These are phyloP conservation scores for Cladosporium austrohemisphaericum DNA, from an alignment of 2,329 filamentous ascomycete genomes.

Conservation along the genomic window DNA sequence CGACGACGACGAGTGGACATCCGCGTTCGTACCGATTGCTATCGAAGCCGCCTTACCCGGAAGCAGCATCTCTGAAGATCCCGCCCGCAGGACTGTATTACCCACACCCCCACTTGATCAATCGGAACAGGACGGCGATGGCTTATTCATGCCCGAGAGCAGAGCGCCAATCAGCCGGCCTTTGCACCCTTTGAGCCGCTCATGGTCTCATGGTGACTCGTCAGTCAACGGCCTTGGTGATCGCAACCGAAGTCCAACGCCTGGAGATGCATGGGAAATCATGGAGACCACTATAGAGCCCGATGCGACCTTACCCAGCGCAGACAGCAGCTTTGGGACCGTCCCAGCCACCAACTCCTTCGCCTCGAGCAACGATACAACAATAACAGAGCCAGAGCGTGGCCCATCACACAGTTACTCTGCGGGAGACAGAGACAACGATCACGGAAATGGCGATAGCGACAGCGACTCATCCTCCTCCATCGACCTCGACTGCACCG, in stretches of 20 bases:
- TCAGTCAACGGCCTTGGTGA: conserved; percentile 75
- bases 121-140: conserved; percentile 20
- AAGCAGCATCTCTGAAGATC: not conserved
- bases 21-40: not conserved
- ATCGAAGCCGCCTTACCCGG: not conserved
- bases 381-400: conserved; percentile 26
- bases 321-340: conserved; percentile 78
- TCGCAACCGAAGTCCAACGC: conserved; percentile 73
- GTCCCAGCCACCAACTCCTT: conserved; percentile 53
- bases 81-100: not conserved
- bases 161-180: conserved; percentile 16
- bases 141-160: conserved; percentile 20
- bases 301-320: conserved; percentile 75
- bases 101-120: conserved; percentile 11
- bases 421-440: conserved; percentile 46
- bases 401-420: conserved; percentile 30
- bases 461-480: conserved; percentile 52
- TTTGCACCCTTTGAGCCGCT: conserved; percentile 28
- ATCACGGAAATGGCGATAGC: conserved; percentile 45
- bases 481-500: conserved; percentile 45
- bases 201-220: conserved; percentile 28
- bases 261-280: conserved; percentile 68
- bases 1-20: not conserved
- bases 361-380: conserved; percentile 30
- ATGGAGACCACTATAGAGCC: conserved; percentile 76